Evolutionary conservation across 345 rosid species (phyloP).

Genomic region (Gossypium bickii): DNA sequence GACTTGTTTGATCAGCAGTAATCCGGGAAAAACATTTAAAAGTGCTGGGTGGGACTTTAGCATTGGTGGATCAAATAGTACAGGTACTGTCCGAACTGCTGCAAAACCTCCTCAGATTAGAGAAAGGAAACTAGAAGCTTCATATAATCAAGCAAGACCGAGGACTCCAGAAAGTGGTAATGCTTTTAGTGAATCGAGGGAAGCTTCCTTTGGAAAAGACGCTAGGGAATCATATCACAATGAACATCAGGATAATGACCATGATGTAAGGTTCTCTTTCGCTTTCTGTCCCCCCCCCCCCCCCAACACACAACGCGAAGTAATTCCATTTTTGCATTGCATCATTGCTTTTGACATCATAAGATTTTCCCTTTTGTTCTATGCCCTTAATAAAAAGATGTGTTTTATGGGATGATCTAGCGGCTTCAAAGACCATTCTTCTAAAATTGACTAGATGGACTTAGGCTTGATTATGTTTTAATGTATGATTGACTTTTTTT

Average conservation of each 20-base stretch:
- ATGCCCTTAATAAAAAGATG: not conserved
- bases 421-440: not conserved
- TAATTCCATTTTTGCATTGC: not conserved
- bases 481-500: not conserved
- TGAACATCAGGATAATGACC: slow-evolving; percentile 32
- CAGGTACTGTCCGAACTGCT: slow-evolving; percentile 66
- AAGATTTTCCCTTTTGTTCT: not conserved
- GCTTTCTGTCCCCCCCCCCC: slow-evolving; percentile 5
- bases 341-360: not conserved
- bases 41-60: slow-evolving; percentile 99
- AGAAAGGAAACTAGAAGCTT: slow-evolving; percentile 67
- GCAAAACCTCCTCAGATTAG: slow-evolving; percentile 75
- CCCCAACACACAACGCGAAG: not conserved
- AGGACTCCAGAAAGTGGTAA: slow-evolving; percentile 46
- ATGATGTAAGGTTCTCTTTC: slow-evolving; percentile 50
- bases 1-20: slow-evolving; percentile 35
- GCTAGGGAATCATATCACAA: slow-evolving; percentile 48
- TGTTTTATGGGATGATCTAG: not conserved
- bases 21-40: slow-evolving; percentile 57
- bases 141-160: slow-evolving; percentile 48
- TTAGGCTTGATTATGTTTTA: not conserved
- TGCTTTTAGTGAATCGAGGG: slow-evolving; percentile 45
- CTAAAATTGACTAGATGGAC: not conserved
- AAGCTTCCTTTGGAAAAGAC: slow-evolving; percentile 38
- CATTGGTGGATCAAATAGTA: slow-evolving; percentile 67